Conservation (phyloP, 495 filamentous ascomycete species). For the Cenococcum geophilum region DNA sequence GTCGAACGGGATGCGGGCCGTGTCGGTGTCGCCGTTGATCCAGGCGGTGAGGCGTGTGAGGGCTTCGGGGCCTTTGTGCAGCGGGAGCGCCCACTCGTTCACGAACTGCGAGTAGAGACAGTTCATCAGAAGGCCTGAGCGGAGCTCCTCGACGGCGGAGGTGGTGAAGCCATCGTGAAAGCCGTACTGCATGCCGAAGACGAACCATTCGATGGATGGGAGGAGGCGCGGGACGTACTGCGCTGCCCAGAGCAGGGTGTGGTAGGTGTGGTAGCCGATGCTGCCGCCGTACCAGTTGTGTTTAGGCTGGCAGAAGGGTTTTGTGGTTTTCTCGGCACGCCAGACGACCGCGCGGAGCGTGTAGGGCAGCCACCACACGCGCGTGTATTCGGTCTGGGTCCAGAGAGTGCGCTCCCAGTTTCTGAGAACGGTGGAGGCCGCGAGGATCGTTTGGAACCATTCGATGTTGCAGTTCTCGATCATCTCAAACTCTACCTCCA, state of each 20-base stretch:
- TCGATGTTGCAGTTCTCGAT: slow-evolving; percentile 69
- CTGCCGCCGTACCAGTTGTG: slow-evolving; percentile 70
- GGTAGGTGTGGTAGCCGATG: slow-evolving; percentile 82
- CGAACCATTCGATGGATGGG: slow-evolving; percentile 85
- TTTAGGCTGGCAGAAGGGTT: slow-evolving; percentile 44
- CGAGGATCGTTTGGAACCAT: slow-evolving; percentile 75
- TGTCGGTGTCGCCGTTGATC: slow-evolving; percentile 60
- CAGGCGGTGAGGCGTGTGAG: slow-evolving; percentile 76
- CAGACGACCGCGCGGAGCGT: slow-evolving; percentile 78
- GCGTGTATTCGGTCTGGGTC: slow-evolving; percentile 78
- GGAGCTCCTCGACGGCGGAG: slow-evolving; percentile 69
- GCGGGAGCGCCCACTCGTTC: slow-evolving; percentile 93
- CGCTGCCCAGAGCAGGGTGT: slow-evolving; percentile 72
- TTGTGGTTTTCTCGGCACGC: slow-evolving; percentile 68
- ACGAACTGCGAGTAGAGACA: slow-evolving; percentile 95
- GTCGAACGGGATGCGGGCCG: slow-evolving; percentile 68
- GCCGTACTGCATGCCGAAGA: slow-evolving; percentile 93
- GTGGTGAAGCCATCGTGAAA: slow-evolving; percentile 63
- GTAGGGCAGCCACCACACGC: slow-evolving; percentile 98
- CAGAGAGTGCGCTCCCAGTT: slow-evolving; percentile 73
- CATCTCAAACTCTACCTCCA: slow-evolving; percentile 78
- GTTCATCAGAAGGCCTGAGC: slow-evolving; percentile 83
- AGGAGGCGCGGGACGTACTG: slow-evolving; percentile 73
- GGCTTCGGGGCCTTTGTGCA: slow-evolving; percentile 84
- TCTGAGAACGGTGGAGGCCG: slow-evolving; percentile 58